Evolutionary conservation across 1,139 yeast genomes (phyloP).

Genomic region (Suhomyces bribrorum): DNA sequence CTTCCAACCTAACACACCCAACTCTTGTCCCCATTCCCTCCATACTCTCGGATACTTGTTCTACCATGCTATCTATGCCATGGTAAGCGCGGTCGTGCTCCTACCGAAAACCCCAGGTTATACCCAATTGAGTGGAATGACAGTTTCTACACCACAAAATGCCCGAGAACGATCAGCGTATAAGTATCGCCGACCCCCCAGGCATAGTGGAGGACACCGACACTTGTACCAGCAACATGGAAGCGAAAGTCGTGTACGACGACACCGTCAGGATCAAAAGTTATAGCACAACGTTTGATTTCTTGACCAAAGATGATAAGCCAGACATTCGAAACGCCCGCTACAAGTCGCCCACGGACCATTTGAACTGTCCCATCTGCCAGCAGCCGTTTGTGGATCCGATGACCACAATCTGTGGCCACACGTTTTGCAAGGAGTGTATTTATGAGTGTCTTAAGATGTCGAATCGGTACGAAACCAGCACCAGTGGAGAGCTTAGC

Average conservation of each 20-base stretch:
- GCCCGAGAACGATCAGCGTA: background rate
- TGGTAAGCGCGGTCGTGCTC: background rate
- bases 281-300: conserved; percentile 10
- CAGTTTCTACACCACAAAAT: background rate
- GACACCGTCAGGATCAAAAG: conserved; percentile 13
- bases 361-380: conserved; percentile 58
- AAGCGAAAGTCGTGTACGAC: conserved; percentile 3
- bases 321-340: conserved; percentile 39
- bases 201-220: no score
- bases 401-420: conserved; percentile 59
- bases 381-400: conserved; percentile 59
- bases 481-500: conserved; percentile 15
- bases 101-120: background rate
- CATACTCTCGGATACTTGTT: no score
- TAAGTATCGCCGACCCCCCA: background rate
- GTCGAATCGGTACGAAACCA: conserved; percentile 14
- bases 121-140: background rate
- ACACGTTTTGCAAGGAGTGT: conserved; percentile 58
- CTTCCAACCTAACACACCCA: background rate
- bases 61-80: no score
- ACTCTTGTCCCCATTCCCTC: no score
- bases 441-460: conserved; percentile 48
- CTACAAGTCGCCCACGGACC: conserved; percentile 48
- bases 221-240: background rate
- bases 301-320: conserved; percentile 13